These are phyloP conservation scores for Trypanosoma boissoni DNA, from an alignment of 208 protist species.

Conservation along the genomic window DNA sequence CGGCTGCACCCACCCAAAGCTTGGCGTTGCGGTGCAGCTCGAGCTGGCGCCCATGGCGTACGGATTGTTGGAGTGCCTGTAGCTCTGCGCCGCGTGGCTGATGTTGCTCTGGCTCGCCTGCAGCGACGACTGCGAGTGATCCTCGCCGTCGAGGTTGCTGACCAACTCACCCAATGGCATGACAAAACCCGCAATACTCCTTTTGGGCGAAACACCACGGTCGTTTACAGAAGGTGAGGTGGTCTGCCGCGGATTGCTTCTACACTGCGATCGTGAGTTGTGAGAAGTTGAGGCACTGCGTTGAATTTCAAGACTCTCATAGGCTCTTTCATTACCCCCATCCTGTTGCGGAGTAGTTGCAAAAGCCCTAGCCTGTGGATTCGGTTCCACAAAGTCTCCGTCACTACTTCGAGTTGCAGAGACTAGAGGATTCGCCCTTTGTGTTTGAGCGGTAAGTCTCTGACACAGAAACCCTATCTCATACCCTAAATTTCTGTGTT, in stretches of 20 bases:
- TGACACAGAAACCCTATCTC: conserved; percentile 34
- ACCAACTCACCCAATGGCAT: conserved; percentile 17
- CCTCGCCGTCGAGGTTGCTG: conserved; percentile 7
- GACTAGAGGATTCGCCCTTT: conserved; percentile 12
- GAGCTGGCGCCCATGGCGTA: conserved; percentile 13
- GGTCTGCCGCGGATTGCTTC: too few relatives aligned
- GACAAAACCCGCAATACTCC: neutral
- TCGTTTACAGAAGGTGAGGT: neutral
- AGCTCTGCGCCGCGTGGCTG: conserved; percentile 12
- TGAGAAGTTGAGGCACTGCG: too few relatives aligned
- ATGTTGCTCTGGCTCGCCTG: conserved; percentile 26
- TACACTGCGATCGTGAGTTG: conserved; percentile 39
- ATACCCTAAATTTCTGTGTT: conserved; percentile 16
- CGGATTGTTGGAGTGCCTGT: conserved; percentile 23
- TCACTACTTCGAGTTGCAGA: too few relatives aligned
- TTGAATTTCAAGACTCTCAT: too few relatives aligned
- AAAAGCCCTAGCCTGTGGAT: conserved; percentile 23
- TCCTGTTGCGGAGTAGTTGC: conserved; percentile 26
- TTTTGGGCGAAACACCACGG: neutral
- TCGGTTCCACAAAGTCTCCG: conserved; percentile 17
- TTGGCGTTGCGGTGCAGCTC: conserved; percentile 16
- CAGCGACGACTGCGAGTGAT: conserved; percentile 21
- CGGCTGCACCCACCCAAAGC: conserved; percentile 30
- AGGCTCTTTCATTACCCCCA: too few relatives aligned
- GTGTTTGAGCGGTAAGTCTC: conserved; percentile 24